Percentiles rank a stretch among this genome's conserved stretches.
phyloP scores from a whole-genome alignment of 2,329 filamentous ascomycete genomes.

The Cercospora janseana region DNA sequence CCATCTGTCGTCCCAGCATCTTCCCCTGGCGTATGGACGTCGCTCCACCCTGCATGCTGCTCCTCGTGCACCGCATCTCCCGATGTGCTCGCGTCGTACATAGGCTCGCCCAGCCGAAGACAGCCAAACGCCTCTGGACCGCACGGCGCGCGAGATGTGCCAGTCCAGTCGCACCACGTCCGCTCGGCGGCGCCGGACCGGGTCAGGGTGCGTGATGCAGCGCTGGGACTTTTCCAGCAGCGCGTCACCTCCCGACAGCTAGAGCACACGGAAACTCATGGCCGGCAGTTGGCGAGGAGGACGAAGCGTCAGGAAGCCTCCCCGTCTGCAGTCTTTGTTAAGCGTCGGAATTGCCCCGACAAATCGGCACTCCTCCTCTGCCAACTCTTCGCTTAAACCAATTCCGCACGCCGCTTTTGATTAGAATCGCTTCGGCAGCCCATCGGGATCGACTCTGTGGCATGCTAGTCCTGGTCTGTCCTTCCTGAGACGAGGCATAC shows the following conservation, averaged over 20 bases:
- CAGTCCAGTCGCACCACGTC: not conserved
- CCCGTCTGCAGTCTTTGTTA: conserved; percentile 8
- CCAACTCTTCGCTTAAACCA: conserved; percentile 2
- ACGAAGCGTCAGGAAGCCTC: conserved; percentile 4
- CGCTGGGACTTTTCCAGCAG: conserved; percentile 4
- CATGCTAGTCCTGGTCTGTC: no score
- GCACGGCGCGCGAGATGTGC: not conserved
- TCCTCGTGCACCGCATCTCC: not conserved
- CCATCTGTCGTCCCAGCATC: not conserved
- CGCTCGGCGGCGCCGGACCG: not conserved
- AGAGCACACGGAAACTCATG: conserved; percentile 1
- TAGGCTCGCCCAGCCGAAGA: not conserved
- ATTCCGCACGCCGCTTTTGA: not conserved
- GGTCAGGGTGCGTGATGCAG: not conserved
- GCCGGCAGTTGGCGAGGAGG: conserved; percentile 4
- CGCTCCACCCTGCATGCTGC: not conserved
- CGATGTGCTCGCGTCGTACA: no score
- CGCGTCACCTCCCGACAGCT: conserved; percentile 11
- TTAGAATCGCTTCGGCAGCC: not conserved
- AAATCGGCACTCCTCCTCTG: conserved; percentile 2
- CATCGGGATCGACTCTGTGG: not conserved
- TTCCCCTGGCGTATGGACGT: not conserved
- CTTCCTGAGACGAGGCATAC: not conserved
- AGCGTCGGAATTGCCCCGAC: conserved; percentile 6
- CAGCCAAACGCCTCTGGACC: not conserved